Percentiles rank a stretch among this genome's conserved stretches.
These are phyloP conservation scores for Athelia sp. DNA, from an alignment of 1,284 basidiomycete genomes.

Conservation along the genomic window DNA sequence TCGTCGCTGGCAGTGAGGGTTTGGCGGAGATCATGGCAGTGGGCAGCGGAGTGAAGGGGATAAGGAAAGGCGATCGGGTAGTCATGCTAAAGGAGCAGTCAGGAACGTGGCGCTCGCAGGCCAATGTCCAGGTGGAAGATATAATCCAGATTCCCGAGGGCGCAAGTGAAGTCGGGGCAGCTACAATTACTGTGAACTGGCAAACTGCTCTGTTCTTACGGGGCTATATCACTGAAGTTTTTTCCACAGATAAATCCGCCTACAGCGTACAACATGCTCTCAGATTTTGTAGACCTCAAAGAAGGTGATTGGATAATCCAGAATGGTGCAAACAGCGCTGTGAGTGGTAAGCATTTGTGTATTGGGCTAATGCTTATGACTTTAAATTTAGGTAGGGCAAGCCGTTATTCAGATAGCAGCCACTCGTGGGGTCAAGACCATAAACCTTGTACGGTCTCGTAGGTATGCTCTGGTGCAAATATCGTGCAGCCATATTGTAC, in stretches of 20 bases:
- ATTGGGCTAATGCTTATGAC: conserved; percentile 7
- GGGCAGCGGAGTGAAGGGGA: conserved; percentile 42
- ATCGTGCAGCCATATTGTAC: background rate
- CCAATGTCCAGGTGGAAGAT: conserved; percentile 48
- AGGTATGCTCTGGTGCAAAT: conserved; percentile 19
- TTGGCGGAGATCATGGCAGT: conserved; percentile 62
- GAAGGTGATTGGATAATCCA: conserved; percentile 76
- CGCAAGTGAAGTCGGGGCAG: conserved; percentile 54
- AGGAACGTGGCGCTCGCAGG: conserved; percentile 64
- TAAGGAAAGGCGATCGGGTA: conserved; percentile 69
- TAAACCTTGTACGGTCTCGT: conserved; percentile 77
- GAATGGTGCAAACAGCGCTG: conserved; percentile 83
- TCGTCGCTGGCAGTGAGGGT: conserved; percentile 77
- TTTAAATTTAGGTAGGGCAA: conserved; percentile 60
- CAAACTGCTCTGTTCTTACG: background rate
- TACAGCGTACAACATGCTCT: conserved; percentile 79
- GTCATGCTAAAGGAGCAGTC: conserved; percentile 63
- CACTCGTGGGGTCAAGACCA: conserved; percentile 60
- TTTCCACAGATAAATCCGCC: conserved; percentile 70
- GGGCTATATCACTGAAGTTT: conserved; percentile 1
- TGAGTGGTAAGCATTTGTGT: no score
- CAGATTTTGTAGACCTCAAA: conserved; percentile 58
- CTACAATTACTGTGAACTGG: conserved; percentile 62
- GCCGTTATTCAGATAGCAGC: conserved; percentile 77
- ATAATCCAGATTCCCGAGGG: conserved; percentile 57